Conservation (phyloP, 2,329 filamentous ascomycete species). For the Amphichorda felina region DNA sequence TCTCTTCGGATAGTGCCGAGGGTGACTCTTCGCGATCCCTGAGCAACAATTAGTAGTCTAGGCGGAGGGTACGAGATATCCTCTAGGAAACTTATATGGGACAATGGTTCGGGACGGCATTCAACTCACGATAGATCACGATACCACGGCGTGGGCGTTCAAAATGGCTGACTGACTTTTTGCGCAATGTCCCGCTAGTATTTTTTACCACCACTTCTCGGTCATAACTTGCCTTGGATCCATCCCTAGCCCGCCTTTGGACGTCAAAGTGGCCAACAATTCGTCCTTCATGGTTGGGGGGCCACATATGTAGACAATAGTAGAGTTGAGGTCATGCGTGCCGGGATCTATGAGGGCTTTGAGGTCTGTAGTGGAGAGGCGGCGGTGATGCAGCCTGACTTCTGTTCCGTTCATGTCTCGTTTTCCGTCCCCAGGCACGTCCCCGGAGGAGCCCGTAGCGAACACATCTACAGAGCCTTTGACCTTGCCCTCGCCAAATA, state of each 20-base stretch:
- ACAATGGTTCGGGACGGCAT: neutral
- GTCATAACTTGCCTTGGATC: constrained; percentile 35
- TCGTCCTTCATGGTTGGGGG: constrained; percentile 58
- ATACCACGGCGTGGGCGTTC: constrained; percentile 14
- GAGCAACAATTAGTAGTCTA: no score
- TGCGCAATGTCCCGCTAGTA: no score
- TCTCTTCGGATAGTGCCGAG: constrained; percentile 50
- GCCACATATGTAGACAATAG: constrained; percentile 56
- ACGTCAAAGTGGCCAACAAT: constrained; percentile 37
- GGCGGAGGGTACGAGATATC: no score
- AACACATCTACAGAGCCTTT: constrained; percentile 33
- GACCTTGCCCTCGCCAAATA: constrained; percentile 25
- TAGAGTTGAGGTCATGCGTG: constrained; percentile 15
- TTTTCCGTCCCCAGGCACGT: neutral
- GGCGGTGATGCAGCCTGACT: constrained; percentile 16
- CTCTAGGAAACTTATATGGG: neutral
- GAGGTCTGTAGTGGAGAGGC: constrained; percentile 31
- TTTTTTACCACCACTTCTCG: constrained; percentile 51
- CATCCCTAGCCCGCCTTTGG: constrained; percentile 21
- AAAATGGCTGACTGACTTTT: neutral
- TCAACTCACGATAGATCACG: constrained; percentile 5
- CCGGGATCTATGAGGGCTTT: constrained; percentile 16
- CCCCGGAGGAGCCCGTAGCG: constrained; percentile 21
- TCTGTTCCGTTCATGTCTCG: neutral
- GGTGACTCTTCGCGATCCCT: no score